Evolutionary conservation across 2,329 filamentous ascomycete genomes (phyloP), one percentile per base, ranked within the genome.

Genomic region (Penicillium sp.): DNA sequence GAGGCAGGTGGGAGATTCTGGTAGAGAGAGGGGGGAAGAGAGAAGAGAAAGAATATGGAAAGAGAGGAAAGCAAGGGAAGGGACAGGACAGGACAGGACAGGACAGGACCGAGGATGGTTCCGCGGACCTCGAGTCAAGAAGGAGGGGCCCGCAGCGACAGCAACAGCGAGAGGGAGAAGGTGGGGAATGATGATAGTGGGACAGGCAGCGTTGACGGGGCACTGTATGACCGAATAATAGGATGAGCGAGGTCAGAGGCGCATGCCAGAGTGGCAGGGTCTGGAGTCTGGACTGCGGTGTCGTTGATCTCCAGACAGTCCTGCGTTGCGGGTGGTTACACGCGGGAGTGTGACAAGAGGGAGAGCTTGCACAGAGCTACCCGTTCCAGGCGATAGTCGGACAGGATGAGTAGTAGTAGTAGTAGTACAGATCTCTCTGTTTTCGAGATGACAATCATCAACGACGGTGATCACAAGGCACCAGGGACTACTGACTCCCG

Each of bases 101-200:
- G 20, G 20, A 4, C 42, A 49, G 54, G 45, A 58, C 48, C 48
- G 45, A 54, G 54, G 49, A 58, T 38, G 54, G 20, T 37, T 45
- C 37, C 34, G 17, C 15, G 54, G 48, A 34, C 45, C 55, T 62
- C 62, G 55, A 60, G 49, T 62, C 59, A 43, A 62, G 59, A 57
- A 39, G 53, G 59, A 58, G 64, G 65, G 64, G 59, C 53, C 49
- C 39, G 56, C 54, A 52, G 63, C 58, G 56, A 56, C 56, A 62
- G 25, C 35, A 42, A 43, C 51, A 52, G 49, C 17, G 15, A 14
- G 34, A 4, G 22, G 6, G 17, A 35, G 20, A 31, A 42, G 31
- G 64, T 67, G 66, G 64, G 47, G 64, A 60, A 66, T 51, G 54
- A 58, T 57, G 52, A 58, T 59, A 63, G 66, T 68, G 65, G 66